A percentile compares a stretch with the other conserved stretches of the same genome.
These are phyloP conservation scores for Patellifolia procumbens DNA, from an alignment of 179 eudicot species.

Conservation along the genomic window DNA sequence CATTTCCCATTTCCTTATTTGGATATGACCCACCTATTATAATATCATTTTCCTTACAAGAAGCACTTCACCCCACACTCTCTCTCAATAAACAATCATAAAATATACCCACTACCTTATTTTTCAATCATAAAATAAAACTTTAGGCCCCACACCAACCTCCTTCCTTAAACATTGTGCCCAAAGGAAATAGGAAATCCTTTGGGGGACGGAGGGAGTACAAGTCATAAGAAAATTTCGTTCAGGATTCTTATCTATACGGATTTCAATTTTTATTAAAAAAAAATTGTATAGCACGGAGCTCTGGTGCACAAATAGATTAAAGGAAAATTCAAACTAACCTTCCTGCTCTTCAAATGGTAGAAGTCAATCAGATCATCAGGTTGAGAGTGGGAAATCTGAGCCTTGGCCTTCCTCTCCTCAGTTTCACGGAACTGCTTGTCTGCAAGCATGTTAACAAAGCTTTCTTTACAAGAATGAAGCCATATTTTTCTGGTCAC, in stretches of 20 bases:
- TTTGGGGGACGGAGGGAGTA: too few species aligned
- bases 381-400: conserved; percentile 84
- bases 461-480: conserved; percentile 86
- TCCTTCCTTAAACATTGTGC: too few species aligned
- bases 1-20: too few species aligned
- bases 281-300: background rate
- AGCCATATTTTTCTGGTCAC: conserved; percentile 81
- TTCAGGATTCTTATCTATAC: background rate
- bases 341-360: conserved; percentile 98
- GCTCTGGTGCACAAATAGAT: background rate
- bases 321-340: conserved; percentile 21
- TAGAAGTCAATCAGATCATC: conserved; percentile 98
- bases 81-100: too few species aligned
- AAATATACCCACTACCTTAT: too few species aligned
- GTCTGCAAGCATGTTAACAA: conserved; percentile 93
- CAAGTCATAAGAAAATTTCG: background rate
- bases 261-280: background rate
- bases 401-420: conserved; percentile 89
- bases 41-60: too few species aligned
- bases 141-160: too few species aligned
- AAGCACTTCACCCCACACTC: too few species aligned
- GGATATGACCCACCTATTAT: too few species aligned
- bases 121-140: too few species aligned
- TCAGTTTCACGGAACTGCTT: conserved; percentile 91
- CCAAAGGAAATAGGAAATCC: too few species aligned